Conservation (phyloP, 768 basidiomycete species). For the Naematelia encephala region DNA sequence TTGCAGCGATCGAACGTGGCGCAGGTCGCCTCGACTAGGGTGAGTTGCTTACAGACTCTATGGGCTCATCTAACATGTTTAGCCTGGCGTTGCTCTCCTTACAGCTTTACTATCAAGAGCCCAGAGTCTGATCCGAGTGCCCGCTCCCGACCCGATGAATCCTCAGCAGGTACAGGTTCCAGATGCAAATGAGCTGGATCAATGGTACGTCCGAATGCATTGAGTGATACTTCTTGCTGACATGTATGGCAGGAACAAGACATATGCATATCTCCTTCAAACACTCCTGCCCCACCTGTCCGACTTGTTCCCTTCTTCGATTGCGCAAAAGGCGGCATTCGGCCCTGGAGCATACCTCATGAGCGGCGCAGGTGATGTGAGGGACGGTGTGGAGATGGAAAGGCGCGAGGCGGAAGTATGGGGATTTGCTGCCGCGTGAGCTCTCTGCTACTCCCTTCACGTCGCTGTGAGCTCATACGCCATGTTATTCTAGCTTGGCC, state of each 20-base stretch:
- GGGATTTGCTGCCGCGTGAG: conserved; percentile 48
- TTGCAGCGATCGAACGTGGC: conserved; percentile 68
- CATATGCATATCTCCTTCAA: conserved; percentile 84
- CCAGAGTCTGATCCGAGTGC: conserved; percentile 80
- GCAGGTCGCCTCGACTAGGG: conserved; percentile 72
- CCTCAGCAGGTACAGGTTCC: conserved; percentile 55
- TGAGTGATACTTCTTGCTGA: conserved; percentile 11
- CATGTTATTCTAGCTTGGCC: no score
- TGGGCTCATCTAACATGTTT: not conserved
- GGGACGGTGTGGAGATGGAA: conserved; percentile 48
- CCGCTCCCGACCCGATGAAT: conserved; percentile 57
- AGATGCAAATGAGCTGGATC: conserved; percentile 65
- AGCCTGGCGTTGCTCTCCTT: conserved; percentile 89
- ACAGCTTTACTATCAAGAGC: conserved; percentile 88
- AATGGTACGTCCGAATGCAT: conserved; percentile 58
- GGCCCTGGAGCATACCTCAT: conserved; percentile 52
- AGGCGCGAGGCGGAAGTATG: conserved; percentile 48
- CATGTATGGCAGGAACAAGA: conserved; percentile 63
- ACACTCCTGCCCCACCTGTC: conserved; percentile 72
- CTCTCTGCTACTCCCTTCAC: no score
- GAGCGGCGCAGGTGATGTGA: conserved; percentile 28
- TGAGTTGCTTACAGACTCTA: conserved; percentile 51
- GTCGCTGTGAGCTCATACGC: no score
- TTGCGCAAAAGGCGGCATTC: conserved; percentile 54
- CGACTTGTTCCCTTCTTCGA: conserved; percentile 80